These are phyloP conservation scores for Lasiosphaeria hispida DNA, from an alignment of 495 filamentous ascomycete genomes.

Conservation along the genomic window DNA sequence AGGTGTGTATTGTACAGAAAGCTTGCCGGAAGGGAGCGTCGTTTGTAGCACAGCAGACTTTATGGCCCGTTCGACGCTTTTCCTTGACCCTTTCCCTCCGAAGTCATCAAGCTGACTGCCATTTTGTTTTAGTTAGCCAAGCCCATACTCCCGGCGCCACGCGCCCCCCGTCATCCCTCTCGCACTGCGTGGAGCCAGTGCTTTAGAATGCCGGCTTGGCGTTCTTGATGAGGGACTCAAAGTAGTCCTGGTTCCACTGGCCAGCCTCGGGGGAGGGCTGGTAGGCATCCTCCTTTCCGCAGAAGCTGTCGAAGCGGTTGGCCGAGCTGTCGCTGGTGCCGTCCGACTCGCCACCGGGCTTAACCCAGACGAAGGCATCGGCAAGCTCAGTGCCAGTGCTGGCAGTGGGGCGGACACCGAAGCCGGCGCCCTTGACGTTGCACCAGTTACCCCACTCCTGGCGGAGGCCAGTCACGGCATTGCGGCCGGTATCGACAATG, in stretches of 20 bases:
- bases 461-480: conserved; percentile 66
- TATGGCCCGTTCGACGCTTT: too few species aligned
- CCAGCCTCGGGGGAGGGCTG: conserved; percentile 77
- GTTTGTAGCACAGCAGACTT: too few species aligned
- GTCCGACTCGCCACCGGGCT: conserved; percentile 80
- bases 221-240: conserved; percentile 66
- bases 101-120: too few species aligned
- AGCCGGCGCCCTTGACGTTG: conserved; percentile 73
- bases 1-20: background rate
- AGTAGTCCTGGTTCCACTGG: conserved; percentile 76
- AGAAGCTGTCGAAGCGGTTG: conserved; percentile 68
- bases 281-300: conserved; percentile 58
- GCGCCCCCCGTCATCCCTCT: background rate
- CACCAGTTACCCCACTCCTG: conserved; percentile 79
- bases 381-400: conserved; percentile 59
- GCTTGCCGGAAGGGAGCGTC: too few species aligned
- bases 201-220: conserved; percentile 57
- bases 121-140: background rate
- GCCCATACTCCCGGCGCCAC: background rate
- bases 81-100: too few species aligned
- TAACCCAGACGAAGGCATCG: conserved; percentile 82
- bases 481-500: conserved; percentile 68
- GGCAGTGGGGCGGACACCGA: conserved; percentile 66
- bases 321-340: conserved; percentile 65
- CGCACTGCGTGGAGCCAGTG: background rate